A percentile compares a stretch with the other conserved stretches of the same genome.
Conservation (phyloP, 192 early-diverging fungal species). For the Cetraspora pellucida region DNA sequence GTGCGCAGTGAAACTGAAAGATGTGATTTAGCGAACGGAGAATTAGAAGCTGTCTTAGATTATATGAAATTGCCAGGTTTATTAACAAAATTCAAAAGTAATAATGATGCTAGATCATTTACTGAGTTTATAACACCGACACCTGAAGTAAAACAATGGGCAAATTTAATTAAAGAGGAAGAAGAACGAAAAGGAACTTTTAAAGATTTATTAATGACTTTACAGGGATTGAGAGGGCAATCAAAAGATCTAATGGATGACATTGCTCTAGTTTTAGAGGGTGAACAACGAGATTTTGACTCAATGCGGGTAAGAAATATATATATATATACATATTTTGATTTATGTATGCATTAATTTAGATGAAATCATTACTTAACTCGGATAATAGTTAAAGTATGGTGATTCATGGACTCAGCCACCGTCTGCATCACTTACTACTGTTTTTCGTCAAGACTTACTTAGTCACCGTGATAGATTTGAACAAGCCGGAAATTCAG, state of each 20-base stretch:
- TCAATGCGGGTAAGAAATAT: slow-evolving; percentile 58
- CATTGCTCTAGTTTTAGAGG: slow-evolving; percentile 70
- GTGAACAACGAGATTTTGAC: slow-evolving; percentile 88
- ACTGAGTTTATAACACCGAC: slow-evolving; percentile 62
- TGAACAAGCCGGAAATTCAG: slow-evolving; percentile 74
- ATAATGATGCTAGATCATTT: slow-evolving; percentile 45
- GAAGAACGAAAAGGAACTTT: slow-evolving; percentile 55
- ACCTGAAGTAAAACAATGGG: slow-evolving; percentile 62
- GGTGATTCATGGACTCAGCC: slow-evolving; percentile 83
- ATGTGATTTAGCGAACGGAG: slow-evolving; percentile 80
- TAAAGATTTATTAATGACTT: slow-evolving; percentile 57
- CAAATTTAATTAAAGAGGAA: slow-evolving; percentile 59
- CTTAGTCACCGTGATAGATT: slow-evolving; percentile 72
- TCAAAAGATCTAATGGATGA: slow-evolving; percentile 70
- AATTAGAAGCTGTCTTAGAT: slow-evolving; percentile 79
- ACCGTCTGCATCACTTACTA: slow-evolving; percentile 73
- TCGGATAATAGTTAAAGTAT: slow-evolving; percentile 57
- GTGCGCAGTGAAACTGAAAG: slow-evolving; percentile 78
- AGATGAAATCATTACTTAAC: not conserved
- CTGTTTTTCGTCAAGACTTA: slow-evolving; percentile 77
- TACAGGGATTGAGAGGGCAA: slow-evolving; percentile 69
- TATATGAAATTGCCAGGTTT: slow-evolving; percentile 85
- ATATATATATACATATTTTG: not conserved
- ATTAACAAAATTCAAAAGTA: slow-evolving; percentile 75
- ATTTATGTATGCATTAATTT: not conserved